Conservation (phyloP, 257 asterid genomes). For the Oldenlandia corymbosa region DNA sequence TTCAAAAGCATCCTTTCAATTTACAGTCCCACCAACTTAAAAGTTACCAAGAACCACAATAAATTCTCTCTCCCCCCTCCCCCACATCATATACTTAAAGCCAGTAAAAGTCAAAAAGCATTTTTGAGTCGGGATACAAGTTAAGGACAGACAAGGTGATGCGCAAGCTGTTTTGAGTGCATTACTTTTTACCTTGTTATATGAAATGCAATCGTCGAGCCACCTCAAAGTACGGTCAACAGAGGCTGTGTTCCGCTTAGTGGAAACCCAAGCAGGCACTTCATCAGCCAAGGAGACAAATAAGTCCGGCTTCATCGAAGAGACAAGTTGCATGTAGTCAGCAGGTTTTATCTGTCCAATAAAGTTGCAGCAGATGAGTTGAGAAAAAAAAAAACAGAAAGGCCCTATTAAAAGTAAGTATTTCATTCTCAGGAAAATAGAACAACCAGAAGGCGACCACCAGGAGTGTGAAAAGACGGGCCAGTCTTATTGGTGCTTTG, state of each 20-base stretch:
- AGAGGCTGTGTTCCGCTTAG: slow-evolving; percentile 67
- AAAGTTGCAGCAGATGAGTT: neutral
- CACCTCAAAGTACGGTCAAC: slow-evolving; percentile 84
- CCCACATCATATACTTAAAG: too few relatives aligned
- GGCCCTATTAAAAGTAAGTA: neutral
- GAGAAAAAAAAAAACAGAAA: neutral
- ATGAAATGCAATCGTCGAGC: slow-evolving; percentile 75
- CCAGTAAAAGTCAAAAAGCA: neutral
- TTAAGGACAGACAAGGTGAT: neutral
- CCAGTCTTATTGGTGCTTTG: slow-evolving; percentile 60
- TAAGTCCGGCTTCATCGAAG: slow-evolving; percentile 72
- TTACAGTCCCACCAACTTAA: neutral
- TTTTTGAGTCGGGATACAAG: neutral
- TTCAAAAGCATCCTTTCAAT: neutral
- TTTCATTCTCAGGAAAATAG: neutral
- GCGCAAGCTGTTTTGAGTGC: neutral
- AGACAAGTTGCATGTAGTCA: slow-evolving; percentile 62
- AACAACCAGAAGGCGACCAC: slow-evolving; percentile 69
- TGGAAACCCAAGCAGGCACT: slow-evolving; percentile 92
- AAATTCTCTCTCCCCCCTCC: neutral
- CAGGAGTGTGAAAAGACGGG: slow-evolving; percentile 88
- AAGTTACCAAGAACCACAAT: neutral
- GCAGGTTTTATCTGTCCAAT: slow-evolving; percentile 57
- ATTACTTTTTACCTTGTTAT: slow-evolving; percentile 14
- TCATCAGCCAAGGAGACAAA: slow-evolving; percentile 88